These are phyloP conservation scores for Emiliania huxleyi DNA, from an alignment of 78 protist genomes.

Conservation along the genomic window DNA sequence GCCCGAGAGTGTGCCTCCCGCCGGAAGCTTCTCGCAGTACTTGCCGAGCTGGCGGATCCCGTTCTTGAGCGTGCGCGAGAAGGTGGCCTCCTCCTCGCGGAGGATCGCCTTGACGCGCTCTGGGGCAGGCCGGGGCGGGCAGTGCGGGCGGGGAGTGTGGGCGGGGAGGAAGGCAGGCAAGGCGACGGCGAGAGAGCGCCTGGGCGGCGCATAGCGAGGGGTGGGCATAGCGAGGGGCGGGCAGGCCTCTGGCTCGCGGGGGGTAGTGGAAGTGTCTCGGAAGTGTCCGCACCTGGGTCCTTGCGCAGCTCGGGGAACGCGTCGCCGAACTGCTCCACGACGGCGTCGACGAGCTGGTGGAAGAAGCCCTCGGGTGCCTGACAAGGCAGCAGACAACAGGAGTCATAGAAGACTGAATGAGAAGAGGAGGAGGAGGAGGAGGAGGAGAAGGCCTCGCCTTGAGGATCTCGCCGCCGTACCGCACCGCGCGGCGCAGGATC, in stretches of 20 bases:
- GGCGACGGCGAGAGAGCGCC: no score
- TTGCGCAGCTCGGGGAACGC: slow-evolving; percentile 81
- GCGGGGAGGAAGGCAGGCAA: no score
- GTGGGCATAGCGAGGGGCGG: no score
- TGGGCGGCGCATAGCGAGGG: no score
- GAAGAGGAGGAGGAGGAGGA: background rate
- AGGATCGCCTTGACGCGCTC: slow-evolving; percentile 46
- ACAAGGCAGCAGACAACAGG: no score
- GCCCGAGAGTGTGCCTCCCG: slow-evolving; percentile 47
- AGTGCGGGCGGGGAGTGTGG: no score
- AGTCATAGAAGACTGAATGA: background rate
- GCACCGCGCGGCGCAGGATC: slow-evolving; percentile 91
- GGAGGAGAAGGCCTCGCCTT: background rate
- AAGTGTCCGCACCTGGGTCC: slow-evolving; percentile 52
- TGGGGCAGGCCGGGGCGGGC: no score
- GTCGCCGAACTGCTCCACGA: slow-evolving; percentile 69
- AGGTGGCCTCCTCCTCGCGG: slow-evolving; percentile 82
- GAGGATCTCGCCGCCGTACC: slow-evolving; percentile 86
- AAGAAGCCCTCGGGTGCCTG: slow-evolving; percentile 85
- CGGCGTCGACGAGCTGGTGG: slow-evolving; percentile 66
- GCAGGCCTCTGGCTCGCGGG: no score
- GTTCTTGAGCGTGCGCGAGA: slow-evolving; percentile 39
- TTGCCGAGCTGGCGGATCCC: slow-evolving; percentile 36
- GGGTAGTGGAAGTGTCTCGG: no score
- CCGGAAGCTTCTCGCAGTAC: background rate